phyloP scores from a whole-genome alignment of 2,329 filamentous ascomycete genomes.

The Decorospora gaudefroyi region DNA sequence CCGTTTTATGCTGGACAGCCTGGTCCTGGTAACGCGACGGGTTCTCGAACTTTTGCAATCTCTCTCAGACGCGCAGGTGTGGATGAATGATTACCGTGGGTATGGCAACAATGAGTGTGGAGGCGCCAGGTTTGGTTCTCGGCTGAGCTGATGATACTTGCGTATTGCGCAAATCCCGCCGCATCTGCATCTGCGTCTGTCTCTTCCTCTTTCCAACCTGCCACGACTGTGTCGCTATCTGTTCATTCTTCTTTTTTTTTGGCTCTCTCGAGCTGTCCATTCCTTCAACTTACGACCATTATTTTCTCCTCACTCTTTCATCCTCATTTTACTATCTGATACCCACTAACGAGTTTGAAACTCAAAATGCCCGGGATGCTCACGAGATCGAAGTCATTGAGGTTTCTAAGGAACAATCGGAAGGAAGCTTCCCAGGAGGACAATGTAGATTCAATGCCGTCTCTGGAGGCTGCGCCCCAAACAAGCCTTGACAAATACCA shows the following conservation, averaged over 20 bases:
- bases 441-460: conserved; percentile 31
- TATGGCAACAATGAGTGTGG: conserved; percentile 32
- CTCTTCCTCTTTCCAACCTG: conserved; percentile 26
- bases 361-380: conserved; percentile 45
- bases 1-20: conserved; percentile 15
- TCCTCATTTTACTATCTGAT: conserved; percentile 33
- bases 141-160: conserved; percentile 27
- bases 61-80: conserved; percentile 42
- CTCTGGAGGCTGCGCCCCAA: conserved; percentile 25
- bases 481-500: conserved; percentile 42
- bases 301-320: conserved; percentile 29
- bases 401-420: conserved; percentile 41
- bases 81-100: conserved; percentile 36
- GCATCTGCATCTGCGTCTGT: conserved; percentile 22
- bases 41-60: conserved; percentile 41
- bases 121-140: conserved; percentile 33
- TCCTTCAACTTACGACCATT: conserved; percentile 38
- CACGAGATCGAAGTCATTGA: conserved; percentile 46
- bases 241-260: conserved; percentile 24
- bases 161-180: conserved; percentile 29
- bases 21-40: conserved; percentile 24
- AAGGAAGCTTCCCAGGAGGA: conserved; percentile 40
- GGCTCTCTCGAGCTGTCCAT: conserved; percentile 49
- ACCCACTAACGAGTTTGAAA: conserved; percentile 45
- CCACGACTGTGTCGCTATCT: conserved; percentile 25